Conservation (phyloP, 257 asterid genomes). For the Solanum lignicaule region DNA sequence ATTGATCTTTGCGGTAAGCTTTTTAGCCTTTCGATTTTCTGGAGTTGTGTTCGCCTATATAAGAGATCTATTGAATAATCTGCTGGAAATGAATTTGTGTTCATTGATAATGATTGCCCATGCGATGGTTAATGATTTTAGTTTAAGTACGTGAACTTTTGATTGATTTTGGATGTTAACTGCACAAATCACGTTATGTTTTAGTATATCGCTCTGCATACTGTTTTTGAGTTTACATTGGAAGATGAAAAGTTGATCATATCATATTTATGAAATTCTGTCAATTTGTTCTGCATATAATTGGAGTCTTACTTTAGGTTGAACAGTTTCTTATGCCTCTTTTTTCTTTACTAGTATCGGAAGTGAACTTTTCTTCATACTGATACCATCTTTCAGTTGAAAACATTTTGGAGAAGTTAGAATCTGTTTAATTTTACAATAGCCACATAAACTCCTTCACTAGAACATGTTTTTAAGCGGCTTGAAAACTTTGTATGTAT, state of each 20-base stretch:
- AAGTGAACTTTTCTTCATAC: not conserved
- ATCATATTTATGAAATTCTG: not conserved
- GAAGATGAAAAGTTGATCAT: not conserved
- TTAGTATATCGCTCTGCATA: not conserved
- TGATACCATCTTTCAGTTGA: not conserved
- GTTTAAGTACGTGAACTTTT: not conserved
- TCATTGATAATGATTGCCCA: not conserved
- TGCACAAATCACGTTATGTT: not conserved
- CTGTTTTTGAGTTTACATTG: not conserved
- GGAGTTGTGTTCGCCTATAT: not conserved
- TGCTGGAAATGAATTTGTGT: not conserved
- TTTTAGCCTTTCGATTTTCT: not conserved
- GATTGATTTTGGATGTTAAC: not conserved
- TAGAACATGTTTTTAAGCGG: not conserved
- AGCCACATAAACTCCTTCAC: not conserved
- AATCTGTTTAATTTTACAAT: not conserved
- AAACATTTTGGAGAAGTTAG: not conserved
- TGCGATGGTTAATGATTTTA: not conserved
- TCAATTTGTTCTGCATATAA: not conserved
- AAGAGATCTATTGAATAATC: not conserved
- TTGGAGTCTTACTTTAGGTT: not conserved
- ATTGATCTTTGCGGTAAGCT: slow-evolving; percentile 64
- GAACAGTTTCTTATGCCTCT: not conserved
- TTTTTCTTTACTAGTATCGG: not conserved
- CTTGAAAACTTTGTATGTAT: not conserved